Conservation (phyloP, 805 yeast species). For the Suhomyces faveliae region DNA sequence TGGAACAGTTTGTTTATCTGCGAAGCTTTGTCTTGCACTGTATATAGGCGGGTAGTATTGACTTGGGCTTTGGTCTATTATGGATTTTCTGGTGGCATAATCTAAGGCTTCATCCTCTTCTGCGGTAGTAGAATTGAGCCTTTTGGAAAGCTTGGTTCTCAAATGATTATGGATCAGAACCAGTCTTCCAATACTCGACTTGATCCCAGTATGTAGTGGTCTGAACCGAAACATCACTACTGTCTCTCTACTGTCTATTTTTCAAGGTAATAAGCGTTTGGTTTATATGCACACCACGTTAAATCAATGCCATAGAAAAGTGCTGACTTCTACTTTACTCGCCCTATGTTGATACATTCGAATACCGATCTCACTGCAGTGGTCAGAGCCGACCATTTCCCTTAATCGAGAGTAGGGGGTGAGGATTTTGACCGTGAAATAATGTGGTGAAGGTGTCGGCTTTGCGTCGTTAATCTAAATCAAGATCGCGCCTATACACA, state of each 20-base stretch:
- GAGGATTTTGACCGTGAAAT: too few relatives aligned
- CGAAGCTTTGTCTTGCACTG: slow-evolving; percentile 10
- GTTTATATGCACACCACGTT: slow-evolving; percentile 1
- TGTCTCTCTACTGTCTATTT: not conserved
- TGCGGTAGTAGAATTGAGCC: not conserved
- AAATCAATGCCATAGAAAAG: too few relatives aligned
- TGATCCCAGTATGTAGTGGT: not conserved
- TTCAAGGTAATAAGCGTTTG: not conserved
- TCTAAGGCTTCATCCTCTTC: slow-evolving; percentile 12
- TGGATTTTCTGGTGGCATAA: slow-evolving; percentile 19
- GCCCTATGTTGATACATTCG: too few relatives aligned
- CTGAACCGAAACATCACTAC: not conserved
- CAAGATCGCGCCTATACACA: not conserved
- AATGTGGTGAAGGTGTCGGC: not conserved
- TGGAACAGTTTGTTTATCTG: slow-evolving; percentile 3
- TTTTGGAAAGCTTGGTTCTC: not conserved
- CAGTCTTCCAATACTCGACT: not conserved
- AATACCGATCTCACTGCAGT: too few relatives aligned
- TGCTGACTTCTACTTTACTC: too few relatives aligned
- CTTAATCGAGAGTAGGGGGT: too few relatives aligned
- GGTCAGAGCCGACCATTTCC: not conserved
- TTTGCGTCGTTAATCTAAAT: not conserved
- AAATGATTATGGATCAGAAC: not conserved
- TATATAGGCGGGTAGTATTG: slow-evolving; percentile 22
- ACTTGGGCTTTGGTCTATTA: slow-evolving; percentile 11